Base-by-base conservation (phyloP, 139 green algal genomes). In the Coelastrella sp. region DNA sequence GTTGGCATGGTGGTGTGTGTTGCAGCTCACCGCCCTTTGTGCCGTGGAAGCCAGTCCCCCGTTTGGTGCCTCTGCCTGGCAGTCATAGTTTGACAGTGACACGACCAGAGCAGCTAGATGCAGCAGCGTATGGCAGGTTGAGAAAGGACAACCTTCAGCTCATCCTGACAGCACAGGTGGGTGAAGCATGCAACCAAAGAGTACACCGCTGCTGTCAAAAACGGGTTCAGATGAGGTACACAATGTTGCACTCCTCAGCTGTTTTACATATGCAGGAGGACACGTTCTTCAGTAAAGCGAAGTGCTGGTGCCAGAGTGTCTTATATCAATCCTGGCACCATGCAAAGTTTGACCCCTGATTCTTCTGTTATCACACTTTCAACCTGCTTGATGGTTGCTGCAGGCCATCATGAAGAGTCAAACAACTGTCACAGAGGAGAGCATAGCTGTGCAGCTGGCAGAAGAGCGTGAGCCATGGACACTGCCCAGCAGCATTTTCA, bases 131-230 rank as follows among this genome's bases (percentile, higher is more conserved):
- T 85, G 92, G 93, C 41, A 83, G 94, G 60, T 82, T 96, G 66
- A 72, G 91, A 15, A 87, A 92, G n/a, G 89, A 95, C 81, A 94
- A 94, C 84, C 82, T 95, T 80, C 92, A 94, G 89, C 85, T 95
- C 32, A 41, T 91, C 23, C 88, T 94, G 30, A 86, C 48, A 5
- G 85, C 80, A 73, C 48, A 86, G 45, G 80, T 86, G 48, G 1
- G 79, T 7, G 13, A 11, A 40, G 0, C 15, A n/a, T n/a, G n/a
- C n/a, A n/a, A n/a, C n/a, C n/a, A n/a, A n/a, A n/a, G n/a, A n/a
- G n/a, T n/a, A n/a, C n/a, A n/a, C n/a, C n/a, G n/a, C n/a, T n/a
- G n/a, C n/a, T n/a, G n/a, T n/a, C n/a, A n/a, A n/a, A n/a, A n/a
- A n/a, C n/a, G n/a, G n/a, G n/a, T n/a, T n/a, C n/a, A n/a, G n/a